Evolutionary conservation across 257 asterid genomes (phyloP).

Genomic region (Plectranthus barbatus): DNA sequence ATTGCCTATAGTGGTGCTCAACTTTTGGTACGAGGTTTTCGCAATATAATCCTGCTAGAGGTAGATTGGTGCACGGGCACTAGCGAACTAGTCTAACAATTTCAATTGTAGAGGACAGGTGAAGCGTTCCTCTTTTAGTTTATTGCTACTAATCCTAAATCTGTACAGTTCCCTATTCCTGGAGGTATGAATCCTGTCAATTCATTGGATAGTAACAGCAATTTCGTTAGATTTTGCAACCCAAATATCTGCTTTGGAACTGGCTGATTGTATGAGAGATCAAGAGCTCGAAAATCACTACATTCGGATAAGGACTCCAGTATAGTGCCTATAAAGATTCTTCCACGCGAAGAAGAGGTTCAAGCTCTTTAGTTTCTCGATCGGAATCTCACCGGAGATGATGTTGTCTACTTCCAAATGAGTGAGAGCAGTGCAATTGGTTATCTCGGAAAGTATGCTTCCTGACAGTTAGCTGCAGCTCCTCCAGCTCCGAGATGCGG

Average conservation of each 20-base stretch:
- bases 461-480: conserved; percentile 86
- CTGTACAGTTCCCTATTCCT: conserved; percentile 82
- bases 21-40: no score
- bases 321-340: conserved; percentile 68
- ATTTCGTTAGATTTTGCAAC: conserved; percentile 58
- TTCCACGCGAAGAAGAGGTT: conserved; percentile 85
- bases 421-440: conserved; percentile 56
- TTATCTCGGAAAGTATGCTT: conserved; percentile 57
- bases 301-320: conserved; percentile 67
- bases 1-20: no score
- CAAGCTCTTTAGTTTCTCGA: conserved; percentile 35
- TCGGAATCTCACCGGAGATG: conserved; percentile 71
- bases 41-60: no score
- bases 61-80: no score
- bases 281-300: conserved; percentile 69
- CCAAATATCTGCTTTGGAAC: conserved; percentile 60
- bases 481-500: conserved; percentile 50
- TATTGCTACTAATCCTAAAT: conserved; percentile 59
- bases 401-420: conserved; percentile 81
- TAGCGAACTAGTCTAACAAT: no score
- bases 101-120: no score
- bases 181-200: conserved; percentile 80
- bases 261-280: conserved; percentile 74
- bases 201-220: conserved; percentile 64
- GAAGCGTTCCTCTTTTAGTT: no score